A percentile compares a stretch with the other conserved stretches of the same genome.
Conservation (phyloP, 192 early-diverging fungal species). For the Haplosporangium gracile region DNA sequence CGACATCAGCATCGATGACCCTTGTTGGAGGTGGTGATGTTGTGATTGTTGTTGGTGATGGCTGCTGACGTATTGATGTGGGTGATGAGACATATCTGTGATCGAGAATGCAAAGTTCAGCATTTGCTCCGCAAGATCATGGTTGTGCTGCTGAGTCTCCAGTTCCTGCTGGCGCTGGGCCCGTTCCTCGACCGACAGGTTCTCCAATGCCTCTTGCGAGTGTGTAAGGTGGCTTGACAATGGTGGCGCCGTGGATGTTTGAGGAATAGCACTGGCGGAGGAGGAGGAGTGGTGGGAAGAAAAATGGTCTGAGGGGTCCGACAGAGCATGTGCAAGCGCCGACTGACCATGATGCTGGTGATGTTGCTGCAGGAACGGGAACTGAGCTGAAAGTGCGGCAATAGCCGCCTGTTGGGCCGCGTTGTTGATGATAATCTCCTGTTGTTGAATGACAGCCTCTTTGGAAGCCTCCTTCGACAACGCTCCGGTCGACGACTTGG, state of each 20-base stretch:
- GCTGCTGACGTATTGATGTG: background rate
- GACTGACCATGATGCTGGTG: constrained; percentile 22
- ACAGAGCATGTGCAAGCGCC: background rate
- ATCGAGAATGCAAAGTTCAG: constrained; percentile 38
- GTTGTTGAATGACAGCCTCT: constrained; percentile 24
- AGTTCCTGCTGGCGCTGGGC: constrained; percentile 33
- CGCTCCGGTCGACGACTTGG: background rate
- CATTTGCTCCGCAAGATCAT: constrained; percentile 50
- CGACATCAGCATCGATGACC: background rate
- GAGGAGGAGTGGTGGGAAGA: background rate
- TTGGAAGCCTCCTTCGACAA: constrained; percentile 8
- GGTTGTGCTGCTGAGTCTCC: constrained; percentile 39
- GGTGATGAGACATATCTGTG: constrained; percentile 25
- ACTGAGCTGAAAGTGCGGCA: constrained; percentile 41
- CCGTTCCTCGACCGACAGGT: constrained; percentile 19
- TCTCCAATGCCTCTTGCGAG: background rate
- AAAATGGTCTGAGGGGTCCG: background rate
- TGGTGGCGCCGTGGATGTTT: background rate
- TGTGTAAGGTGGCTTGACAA: no score
- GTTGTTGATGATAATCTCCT: constrained; percentile 45
- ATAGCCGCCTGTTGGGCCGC: constrained; percentile 52
- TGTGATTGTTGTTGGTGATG: background rate
- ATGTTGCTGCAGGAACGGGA: constrained; percentile 36
- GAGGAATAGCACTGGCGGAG: background rate
- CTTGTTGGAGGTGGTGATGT: background rate